Conservation (phyloP, 2,329 filamentous ascomycete species). For the Mariannaea elegans region DNA sequence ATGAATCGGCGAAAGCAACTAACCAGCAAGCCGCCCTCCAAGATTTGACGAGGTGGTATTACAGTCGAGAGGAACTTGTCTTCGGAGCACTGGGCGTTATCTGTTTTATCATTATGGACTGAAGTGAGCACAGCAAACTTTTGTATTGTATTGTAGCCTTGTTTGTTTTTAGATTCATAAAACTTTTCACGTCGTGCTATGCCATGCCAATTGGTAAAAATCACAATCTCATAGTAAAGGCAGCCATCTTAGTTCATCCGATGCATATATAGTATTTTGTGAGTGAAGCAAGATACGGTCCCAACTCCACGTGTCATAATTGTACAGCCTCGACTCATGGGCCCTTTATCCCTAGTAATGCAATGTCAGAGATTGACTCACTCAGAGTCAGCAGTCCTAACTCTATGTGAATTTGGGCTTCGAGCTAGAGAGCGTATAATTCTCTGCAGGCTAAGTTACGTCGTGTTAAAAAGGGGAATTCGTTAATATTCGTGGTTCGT, state of each 20-base stretch:
- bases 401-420: background rate
- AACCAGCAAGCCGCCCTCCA: slow-evolving; percentile 34
- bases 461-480: too few relatives aligned
- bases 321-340: too few relatives aligned
- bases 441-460: too few relatives aligned
- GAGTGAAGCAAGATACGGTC: too few relatives aligned
- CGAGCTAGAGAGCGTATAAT: too few relatives aligned
- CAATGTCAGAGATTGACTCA: too few relatives aligned
- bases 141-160: background rate
- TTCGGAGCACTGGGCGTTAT: background rate
- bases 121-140: background rate
- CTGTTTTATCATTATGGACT: background rate
- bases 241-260: background rate
- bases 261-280: too few relatives aligned
- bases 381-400: background rate
- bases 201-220: background rate
- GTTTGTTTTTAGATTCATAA: background rate
- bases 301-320: too few relatives aligned
- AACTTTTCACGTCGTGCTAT: background rate
- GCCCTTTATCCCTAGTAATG: too few relatives aligned
- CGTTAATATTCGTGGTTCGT: too few relatives aligned
- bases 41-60: slow-evolving; percentile 22
- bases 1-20: slow-evolving; percentile 41
- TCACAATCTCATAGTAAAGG: background rate
- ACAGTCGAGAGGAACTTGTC: background rate